These are phyloP conservation scores for Wickerhamiella cacticola DNA, from an alignment of 805 yeast genomes.

Conservation along the genomic window DNA sequence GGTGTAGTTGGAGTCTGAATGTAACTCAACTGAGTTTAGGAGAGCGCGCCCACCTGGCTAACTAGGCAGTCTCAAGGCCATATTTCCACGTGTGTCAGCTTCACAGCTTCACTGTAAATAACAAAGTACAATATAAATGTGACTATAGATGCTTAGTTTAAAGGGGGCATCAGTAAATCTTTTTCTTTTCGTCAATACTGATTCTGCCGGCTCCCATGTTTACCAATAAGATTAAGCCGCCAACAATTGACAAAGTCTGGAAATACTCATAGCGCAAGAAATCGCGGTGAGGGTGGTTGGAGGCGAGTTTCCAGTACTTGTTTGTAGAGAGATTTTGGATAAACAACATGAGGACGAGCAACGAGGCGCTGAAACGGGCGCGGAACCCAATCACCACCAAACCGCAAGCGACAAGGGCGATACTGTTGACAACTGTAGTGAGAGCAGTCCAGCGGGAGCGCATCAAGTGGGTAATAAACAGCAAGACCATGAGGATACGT, in stretches of 20 bases:
- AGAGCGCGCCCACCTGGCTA: too few species aligned
- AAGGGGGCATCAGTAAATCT: slow-evolving; percentile 44
- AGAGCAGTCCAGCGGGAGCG: slow-evolving; percentile 54
- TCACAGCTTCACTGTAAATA: too few species aligned
- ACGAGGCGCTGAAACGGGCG: slow-evolving; percentile 74
- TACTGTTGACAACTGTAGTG: slow-evolving; percentile 48
- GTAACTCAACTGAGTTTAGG: too few species aligned
- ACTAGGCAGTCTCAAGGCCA: too few species aligned
- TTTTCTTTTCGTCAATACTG: slow-evolving; percentile 90
- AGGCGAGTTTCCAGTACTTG: slow-evolving; percentile 75
- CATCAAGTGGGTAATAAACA: slow-evolving; percentile 75
- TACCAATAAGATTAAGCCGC: slow-evolving; percentile 81
- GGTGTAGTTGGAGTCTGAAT: too few species aligned
- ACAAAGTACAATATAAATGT: too few species aligned
- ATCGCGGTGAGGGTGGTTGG: slow-evolving; percentile 69
- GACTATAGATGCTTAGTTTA: neutral
- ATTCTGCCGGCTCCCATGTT: slow-evolving; percentile 95
- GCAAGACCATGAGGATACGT: slow-evolving; percentile 67
- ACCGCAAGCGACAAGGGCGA: slow-evolving; percentile 58
- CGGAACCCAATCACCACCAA: slow-evolving; percentile 86
- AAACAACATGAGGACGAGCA: slow-evolving; percentile 52
- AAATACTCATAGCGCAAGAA: slow-evolving; percentile 83
- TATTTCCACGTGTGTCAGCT: too few species aligned
- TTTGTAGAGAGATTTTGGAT: slow-evolving; percentile 68
- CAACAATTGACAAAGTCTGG: slow-evolving; percentile 89